phyloP scores from a whole-genome alignment of 2,329 filamentous ascomycete genomes.

The Leptodontidium sp. region DNA sequence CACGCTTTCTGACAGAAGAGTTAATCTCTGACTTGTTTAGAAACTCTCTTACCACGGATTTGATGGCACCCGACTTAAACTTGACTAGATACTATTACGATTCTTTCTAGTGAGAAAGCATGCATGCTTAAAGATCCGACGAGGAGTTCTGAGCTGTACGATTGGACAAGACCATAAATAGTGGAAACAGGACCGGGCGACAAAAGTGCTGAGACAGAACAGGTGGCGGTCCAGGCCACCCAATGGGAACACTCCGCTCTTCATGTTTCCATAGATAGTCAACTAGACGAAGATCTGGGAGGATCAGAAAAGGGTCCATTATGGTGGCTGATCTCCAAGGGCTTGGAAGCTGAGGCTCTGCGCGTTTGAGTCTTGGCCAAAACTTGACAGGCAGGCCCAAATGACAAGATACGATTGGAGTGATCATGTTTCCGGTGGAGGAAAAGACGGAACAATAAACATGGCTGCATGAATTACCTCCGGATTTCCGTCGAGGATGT shows the following conservation, averaged over 20 bases:
- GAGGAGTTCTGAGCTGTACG: conserved; percentile 20
- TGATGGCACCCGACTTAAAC: conserved; percentile 38
- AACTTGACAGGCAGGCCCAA: conserved; percentile 10
- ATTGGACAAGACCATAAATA: conserved; percentile 27
- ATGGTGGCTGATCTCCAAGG: conserved; percentile 4
- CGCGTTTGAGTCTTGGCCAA: conserved; percentile 38
- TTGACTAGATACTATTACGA: conserved; percentile 20
- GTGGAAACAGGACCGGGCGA: not conserved
- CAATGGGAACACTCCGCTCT: conserved; percentile 13
- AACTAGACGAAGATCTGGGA: conserved; percentile 25
- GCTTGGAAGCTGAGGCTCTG: conserved; percentile 39
- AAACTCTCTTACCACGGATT: conserved; percentile 31
- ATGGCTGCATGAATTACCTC: conserved; percentile 23
- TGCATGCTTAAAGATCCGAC: conserved; percentile 27
- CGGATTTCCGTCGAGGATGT: not conserved
- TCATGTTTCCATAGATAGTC: conserved; percentile 15
- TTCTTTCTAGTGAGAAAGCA: conserved; percentile 20
- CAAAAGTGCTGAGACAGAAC: conserved; percentile 20
- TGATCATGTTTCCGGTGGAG: conserved; percentile 20
- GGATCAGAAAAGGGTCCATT: conserved; percentile 24
- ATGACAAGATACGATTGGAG: conserved; percentile 33
- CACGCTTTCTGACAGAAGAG: conserved; percentile 34
- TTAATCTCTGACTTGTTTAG: conserved; percentile 33
- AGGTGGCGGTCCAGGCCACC: conserved; percentile 5
- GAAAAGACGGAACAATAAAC: conserved; percentile 21